phyloP scores from a whole-genome alignment of 805 yeast species.

The Saccharomycopsis babjevae region DNA sequence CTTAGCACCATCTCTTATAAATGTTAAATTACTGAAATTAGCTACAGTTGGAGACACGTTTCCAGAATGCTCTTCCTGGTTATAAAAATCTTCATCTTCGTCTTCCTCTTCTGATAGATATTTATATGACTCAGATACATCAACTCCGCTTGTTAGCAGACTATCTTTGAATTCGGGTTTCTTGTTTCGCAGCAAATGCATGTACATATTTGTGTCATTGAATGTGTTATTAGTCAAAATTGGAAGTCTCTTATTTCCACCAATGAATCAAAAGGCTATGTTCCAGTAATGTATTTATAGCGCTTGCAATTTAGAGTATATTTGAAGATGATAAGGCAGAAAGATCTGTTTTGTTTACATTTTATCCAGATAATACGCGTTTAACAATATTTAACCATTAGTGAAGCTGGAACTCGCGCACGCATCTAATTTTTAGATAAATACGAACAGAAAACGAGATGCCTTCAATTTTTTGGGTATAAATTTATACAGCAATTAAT shows the following conservation, averaged over 20 bases:
- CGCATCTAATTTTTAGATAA: neutral
- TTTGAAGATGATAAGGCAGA: neutral
- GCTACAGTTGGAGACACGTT: slow-evolving; percentile 3
- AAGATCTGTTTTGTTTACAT: neutral
- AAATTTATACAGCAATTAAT: too few relatives aligned
- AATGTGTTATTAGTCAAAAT: neutral
- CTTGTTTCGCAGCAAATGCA: neutral
- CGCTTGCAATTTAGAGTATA: neutral
- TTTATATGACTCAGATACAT: slow-evolving; percentile 13
- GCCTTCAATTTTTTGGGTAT: too few relatives aligned
- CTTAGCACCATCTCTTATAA: slow-evolving; percentile 10
- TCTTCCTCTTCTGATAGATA: slow-evolving; percentile 16
- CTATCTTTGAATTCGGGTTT: neutral
- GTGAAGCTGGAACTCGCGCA: neutral
- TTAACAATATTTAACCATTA: neutral
- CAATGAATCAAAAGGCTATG: too few relatives aligned
- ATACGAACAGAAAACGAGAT: too few relatives aligned
- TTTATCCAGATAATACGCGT: neutral
- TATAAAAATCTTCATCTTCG: slow-evolving; percentile 5
- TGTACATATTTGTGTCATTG: neutral
- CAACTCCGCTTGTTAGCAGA: neutral
- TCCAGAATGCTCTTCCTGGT: neutral
- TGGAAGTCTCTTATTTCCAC: too few relatives aligned
- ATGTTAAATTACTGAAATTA: slow-evolving; percentile 10
- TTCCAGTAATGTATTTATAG: neutral